These are phyloP conservation scores for Larix kaempferi DNA, from an alignment of 75 land plant species.

Conservation along the genomic window DNA sequence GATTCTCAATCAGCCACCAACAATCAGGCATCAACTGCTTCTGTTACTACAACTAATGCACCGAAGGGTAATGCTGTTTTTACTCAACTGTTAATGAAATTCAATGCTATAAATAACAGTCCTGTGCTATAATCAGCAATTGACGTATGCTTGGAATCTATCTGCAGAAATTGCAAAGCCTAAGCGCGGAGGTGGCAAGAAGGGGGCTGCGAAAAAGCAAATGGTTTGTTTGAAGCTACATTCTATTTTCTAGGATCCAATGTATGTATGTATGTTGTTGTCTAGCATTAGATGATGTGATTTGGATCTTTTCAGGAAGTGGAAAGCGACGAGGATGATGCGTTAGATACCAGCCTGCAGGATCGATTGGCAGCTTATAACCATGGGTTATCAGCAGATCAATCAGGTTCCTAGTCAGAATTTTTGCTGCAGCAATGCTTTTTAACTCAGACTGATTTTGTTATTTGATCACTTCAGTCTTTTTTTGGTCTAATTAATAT, in stretches of 20 bases:
- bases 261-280: background rate
- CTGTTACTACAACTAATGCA: constrained; percentile 2
- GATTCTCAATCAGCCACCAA: constrained; percentile 6
- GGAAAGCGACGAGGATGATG: constrained; percentile 35
- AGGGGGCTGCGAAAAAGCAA: constrained; percentile 7
- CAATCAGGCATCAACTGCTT: background rate
- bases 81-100: background rate
- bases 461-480: no score
- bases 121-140: no score
- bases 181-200: constrained; percentile 7
- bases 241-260: background rate
- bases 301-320: constrained; percentile 9
- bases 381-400: constrained; percentile 40
- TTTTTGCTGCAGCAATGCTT: no score
- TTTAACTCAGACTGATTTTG: background rate
- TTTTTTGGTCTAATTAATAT: no score
- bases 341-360: constrained; percentile 27
- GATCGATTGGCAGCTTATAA: constrained; percentile 53
- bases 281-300: background rate
- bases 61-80: background rate
- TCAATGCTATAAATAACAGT: no score
- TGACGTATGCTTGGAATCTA: background rate
- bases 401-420: constrained; percentile 7
- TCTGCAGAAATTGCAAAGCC: background rate
- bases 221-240: background rate